Conservation (phyloP, 1,284 basidiomycete species). For the Cystobasidiaceae sp. region DNA sequence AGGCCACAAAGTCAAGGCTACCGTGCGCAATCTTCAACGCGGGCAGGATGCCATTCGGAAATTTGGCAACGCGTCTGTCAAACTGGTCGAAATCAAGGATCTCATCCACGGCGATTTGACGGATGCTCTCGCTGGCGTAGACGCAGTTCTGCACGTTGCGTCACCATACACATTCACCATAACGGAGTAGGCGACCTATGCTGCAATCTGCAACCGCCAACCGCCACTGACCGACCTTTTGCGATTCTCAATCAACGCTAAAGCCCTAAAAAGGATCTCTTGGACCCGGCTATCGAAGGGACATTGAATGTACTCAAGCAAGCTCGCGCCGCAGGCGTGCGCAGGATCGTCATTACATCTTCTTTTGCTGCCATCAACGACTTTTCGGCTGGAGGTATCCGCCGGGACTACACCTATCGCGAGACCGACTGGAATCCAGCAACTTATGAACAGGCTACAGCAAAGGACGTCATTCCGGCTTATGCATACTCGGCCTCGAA, state of each 20-base stretch:
- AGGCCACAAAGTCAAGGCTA: conserved; percentile 37
- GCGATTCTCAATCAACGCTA: neutral
- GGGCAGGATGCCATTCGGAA: conserved; percentile 27
- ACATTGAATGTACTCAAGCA: conserved; percentile 48
- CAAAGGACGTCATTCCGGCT: conserved; percentile 34
- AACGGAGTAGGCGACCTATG: neutral
- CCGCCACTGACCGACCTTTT: neutral
- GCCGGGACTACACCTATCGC: conserved; percentile 34
- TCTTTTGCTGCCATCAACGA: conserved; percentile 47
- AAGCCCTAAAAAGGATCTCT: conserved; percentile 42
- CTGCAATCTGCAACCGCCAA: neutral
- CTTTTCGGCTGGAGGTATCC: conserved; percentile 28
- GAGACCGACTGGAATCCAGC: conserved; percentile 41
- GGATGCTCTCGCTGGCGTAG: conserved; percentile 42
- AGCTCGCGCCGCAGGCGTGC: conserved; percentile 46
- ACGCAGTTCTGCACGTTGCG: conserved; percentile 39
- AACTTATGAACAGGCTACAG: conserved; percentile 34
- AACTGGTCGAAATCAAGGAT: conserved; percentile 42
- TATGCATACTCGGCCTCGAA: neutral
- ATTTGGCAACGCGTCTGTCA: conserved; percentile 30
- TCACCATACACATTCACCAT: conserved; percentile 30
- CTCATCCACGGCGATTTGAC: conserved; percentile 45
- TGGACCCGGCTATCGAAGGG: conserved; percentile 51
- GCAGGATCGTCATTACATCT: conserved; percentile 50
- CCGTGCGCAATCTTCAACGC: conserved; percentile 32